Evolutionary conservation across 2,329 filamentous ascomycete genomes (phyloP).

Genomic region (Cladosporium cucumerinum): DNA sequence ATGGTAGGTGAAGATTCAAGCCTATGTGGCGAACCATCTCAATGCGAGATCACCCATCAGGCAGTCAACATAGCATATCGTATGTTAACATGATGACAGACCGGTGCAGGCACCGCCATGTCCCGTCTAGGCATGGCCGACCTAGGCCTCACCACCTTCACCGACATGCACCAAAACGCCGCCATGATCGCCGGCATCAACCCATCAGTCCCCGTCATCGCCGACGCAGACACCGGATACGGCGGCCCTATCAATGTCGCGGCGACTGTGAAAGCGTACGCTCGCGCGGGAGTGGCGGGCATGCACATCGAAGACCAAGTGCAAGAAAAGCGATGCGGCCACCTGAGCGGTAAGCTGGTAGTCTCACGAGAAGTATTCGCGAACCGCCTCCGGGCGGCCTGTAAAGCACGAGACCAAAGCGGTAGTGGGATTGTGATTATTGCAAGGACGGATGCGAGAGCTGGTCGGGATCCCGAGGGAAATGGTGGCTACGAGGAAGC

Average conservation of each 20-base stretch:
- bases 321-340: slow-evolving; percentile 61
- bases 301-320: slow-evolving; percentile 63
- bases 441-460: slow-evolving; percentile 59
- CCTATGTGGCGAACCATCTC: background rate
- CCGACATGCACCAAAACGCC: slow-evolving; percentile 63
- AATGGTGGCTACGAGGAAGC: slow-evolving; percentile 55
- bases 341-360: slow-evolving; percentile 58
- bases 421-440: slow-evolving; percentile 60
- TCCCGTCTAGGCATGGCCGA: slow-evolving; percentile 62
- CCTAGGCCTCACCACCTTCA: slow-evolving; percentile 58
- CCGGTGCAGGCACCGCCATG: slow-evolving; percentile 60
- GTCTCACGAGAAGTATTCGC: slow-evolving; percentile 50
- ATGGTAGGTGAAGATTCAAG: slow-evolving; percentile 51
- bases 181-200: slow-evolving; percentile 62
- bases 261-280: slow-evolving; percentile 28
- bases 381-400: slow-evolving; percentile 54
- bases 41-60: background rate
- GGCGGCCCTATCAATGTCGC: slow-evolving; percentile 41
- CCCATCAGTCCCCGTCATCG: slow-evolving; percentile 56
- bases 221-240: slow-evolving; percentile 59
- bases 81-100: slow-evolving; percentile 39
- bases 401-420: slow-evolving; percentile 45
- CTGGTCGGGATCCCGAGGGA: slow-evolving; percentile 27
- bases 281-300: slow-evolving; percentile 53
- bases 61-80: background rate